phyloP scores from a whole-genome alignment of 169 alveolate genomes.

The Plasmodium reichenowi region DNA sequence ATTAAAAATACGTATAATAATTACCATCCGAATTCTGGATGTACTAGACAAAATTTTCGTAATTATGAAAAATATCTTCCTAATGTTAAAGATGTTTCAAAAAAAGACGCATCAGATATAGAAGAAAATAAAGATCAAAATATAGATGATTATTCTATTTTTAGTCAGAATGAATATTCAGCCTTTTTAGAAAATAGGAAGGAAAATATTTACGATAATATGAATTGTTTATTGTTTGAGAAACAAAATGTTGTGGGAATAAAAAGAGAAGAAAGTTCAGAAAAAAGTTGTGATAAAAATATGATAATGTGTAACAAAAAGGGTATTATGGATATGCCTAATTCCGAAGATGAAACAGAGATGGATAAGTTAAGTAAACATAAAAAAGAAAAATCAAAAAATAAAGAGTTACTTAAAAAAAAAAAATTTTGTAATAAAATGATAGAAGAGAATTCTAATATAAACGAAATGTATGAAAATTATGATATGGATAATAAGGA shows the following conservation, averaged over 20 bases:
- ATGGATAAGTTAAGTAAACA: background rate
- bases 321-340: background rate
- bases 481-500: too few relatives aligned
- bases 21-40: background rate
- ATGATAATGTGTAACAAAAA: background rate
- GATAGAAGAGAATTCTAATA: too few relatives aligned
- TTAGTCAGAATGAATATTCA: constrained; percentile 18
- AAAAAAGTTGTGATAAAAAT: background rate
- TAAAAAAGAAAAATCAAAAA: background rate
- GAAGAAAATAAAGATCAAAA: background rate
- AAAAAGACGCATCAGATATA: too few relatives aligned
- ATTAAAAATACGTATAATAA: background rate
- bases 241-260: constrained; percentile 9
- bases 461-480: too few relatives aligned
- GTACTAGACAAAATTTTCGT: background rate
- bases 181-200: background rate
- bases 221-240: constrained; percentile 12
- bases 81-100: too few relatives aligned
- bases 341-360: background rate
- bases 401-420: background rate
- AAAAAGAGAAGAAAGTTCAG: constrained; percentile 20
- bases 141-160: background rate
- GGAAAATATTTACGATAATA: constrained; percentile 12
- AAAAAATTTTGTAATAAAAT: too few relatives aligned
- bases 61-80: background rate